A percentile compares a stretch with the other conserved stretches of the same genome.
These are phyloP conservation scores for Phytopythium mirpurense DNA, from an alignment of 352 stramenopile species.

Conservation along the genomic window DNA sequence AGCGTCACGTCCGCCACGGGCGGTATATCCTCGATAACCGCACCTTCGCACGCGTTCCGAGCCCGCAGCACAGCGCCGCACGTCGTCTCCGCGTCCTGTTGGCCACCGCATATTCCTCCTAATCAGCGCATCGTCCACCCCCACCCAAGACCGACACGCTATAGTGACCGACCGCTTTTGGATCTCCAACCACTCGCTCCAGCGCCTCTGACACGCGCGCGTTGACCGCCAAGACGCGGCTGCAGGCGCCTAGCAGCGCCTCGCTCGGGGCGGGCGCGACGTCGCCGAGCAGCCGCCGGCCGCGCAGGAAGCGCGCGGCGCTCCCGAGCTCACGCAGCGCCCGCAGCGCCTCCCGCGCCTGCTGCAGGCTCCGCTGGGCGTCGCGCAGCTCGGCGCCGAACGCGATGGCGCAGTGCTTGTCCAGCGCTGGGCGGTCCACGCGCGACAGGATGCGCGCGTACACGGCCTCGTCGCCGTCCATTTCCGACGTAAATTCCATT, in stretches of 20 bases:
- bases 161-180: too few relatives aligned
- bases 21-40: neutral
- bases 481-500: too few relatives aligned
- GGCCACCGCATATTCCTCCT: too few relatives aligned
- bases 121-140: too few relatives aligned
- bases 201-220: neutral
- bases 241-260: neutral
- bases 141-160: too few relatives aligned
- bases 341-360: conserved; percentile 10
- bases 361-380: conserved; percentile 6
- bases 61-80: too few relatives aligned
- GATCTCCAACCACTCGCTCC: neutral
- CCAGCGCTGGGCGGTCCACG: conserved; percentile 18
- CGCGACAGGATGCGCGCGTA: conserved; percentile 30
- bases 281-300: neutral
- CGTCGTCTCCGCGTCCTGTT: too few relatives aligned
- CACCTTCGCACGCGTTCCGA: neutral
- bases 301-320: conserved; percentile 17
- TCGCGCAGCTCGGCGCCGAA: conserved; percentile 11
- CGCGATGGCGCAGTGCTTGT: conserved; percentile 13
- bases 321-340: conserved; percentile 20
- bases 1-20: neutral
- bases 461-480: conserved; percentile 12
- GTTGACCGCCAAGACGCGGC: neutral
- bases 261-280: conserved; percentile 6